Base-by-base conservation (phyloP, 805 yeast genomes). In the Lachancea thermotolerans region DNA sequence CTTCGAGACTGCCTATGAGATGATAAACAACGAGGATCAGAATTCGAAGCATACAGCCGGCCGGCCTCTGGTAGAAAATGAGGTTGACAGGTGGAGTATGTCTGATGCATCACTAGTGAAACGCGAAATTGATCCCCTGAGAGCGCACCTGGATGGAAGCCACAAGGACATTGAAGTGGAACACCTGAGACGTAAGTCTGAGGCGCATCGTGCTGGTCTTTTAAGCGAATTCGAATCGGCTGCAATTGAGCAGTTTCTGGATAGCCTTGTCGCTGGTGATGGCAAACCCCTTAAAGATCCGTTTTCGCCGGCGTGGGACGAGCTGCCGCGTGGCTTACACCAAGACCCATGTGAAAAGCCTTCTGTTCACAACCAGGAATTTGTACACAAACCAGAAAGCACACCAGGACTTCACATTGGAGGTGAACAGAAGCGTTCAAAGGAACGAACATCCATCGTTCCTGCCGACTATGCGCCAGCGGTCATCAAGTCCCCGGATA, bases 1-100 rank as follows among this genome's bases (percentile, higher is more conserved):
- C 47, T 63, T 63, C 41, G 67, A 63, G 35, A 63, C 67, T 4
- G 67, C 67, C 6, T 63, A 62, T 41, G 55, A 58, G 39, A 52
- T 62, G 56, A 48, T 63, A 21, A 55, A 58, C 42, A 52, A 52
- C 18, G 44, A 48, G 12, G 48, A 42, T 14, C 37, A 35, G n/a
- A 21, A 21, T 21, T 16, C 18, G 17, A 37, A 18, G 16, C 14
- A 12, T 14, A n/a, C 16, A 11, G 15, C 27, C 16, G 14, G 32
- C 15, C 17, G 34, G 8, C 29, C 31, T 28, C 14, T 25, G 32
- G 31, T 33, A 6, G 37, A 33, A 10, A 10, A 28, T 10, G 43
- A 25, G 15, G 37, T 40, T 12, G 43, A 40, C 14, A 30, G 33
- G 5, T 40, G 43, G 43, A 40, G 37, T 27, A 33, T 37, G 7